Percentiles rank a stretch among this genome's conserved stretches.
Evolutionary conservation across 2,329 filamentous ascomycete species (phyloP).

Genomic region (Cladophialophora immunda): DNA sequence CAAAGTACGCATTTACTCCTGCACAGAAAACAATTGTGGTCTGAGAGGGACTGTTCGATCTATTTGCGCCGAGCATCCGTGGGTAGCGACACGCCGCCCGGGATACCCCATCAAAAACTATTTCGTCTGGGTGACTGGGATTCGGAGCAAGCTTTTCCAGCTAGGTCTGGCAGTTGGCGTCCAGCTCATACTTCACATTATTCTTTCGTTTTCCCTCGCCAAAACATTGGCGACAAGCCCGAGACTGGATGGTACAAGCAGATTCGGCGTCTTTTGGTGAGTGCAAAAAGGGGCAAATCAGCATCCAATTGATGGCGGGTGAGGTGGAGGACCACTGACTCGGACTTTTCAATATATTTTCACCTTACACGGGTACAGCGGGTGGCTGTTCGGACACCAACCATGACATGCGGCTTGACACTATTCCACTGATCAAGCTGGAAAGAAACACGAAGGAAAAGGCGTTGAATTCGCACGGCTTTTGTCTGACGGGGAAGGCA

Average conservation of each 20-base stretch:
- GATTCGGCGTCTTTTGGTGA: conserved; percentile 29
- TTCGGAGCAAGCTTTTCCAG: conserved; percentile 14
- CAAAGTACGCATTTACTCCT: conserved; percentile 75
- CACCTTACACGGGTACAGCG: background rate
- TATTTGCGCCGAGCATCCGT: background rate
- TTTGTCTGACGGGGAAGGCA: conserved; percentile 20
- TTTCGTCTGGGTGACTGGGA: background rate
- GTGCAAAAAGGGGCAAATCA: conserved; percentile 18
- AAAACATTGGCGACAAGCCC: background rate
- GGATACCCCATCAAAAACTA: background rate
- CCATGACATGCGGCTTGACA: background rate
- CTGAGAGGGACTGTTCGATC: conserved; percentile 17
- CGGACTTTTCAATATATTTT: conserved; percentile 9
- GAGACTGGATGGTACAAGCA: conserved; percentile 1
- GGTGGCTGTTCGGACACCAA: background rate
- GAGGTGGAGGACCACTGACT: conserved; percentile 24
- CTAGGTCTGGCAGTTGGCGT: conserved; percentile 32
- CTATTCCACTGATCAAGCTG: background rate
- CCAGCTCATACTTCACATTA: conserved; percentile 24
- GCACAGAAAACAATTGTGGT: conserved; percentile 46
- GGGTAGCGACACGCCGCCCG: background rate
- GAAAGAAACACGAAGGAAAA: background rate
- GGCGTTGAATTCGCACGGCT: background rate
- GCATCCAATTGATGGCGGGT: conserved; percentile 1
- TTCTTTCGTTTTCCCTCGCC: conserved; percentile 1